Conservation (phyloP, 2,329 filamentous ascomycete genomes). For the Pseudocercospora fijiensis region DNA sequence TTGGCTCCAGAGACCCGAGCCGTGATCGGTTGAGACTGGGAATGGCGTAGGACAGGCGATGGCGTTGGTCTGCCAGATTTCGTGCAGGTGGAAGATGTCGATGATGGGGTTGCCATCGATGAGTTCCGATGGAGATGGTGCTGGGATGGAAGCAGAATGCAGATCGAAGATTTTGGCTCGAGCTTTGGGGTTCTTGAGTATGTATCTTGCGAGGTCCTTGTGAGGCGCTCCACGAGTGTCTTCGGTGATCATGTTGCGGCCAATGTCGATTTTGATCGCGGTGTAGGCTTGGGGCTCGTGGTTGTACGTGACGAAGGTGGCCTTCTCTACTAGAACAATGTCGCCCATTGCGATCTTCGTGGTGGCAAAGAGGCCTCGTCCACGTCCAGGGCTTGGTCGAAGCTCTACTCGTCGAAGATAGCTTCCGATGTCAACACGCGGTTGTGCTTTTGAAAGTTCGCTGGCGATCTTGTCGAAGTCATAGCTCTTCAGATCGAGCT, state of each 20-base stretch:
- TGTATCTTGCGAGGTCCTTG: conserved; percentile 12
- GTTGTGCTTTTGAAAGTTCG: not conserved
- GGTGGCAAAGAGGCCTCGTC: conserved; percentile 47
- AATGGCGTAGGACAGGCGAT: conserved; percentile 10
- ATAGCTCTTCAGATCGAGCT: not conserved
- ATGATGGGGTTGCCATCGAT: conserved; percentile 17
- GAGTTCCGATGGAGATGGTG: not conserved
- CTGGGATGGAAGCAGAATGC: conserved; percentile 3
- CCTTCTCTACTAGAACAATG: conserved; percentile 42
- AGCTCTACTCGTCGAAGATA: conserved; percentile 23
- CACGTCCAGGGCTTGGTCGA: conserved; percentile 33
- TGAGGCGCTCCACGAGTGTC: conserved; percentile 14
- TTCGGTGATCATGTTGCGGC: conserved; percentile 20
- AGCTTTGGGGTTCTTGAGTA: conserved; percentile 4
- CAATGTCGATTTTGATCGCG: conserved; percentile 13
- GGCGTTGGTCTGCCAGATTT: conserved; percentile 18
- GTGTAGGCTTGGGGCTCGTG: conserved; percentile 10
- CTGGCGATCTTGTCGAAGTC: not conserved
- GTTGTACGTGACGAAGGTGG: conserved; percentile 9
- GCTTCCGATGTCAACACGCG: conserved; percentile 25
- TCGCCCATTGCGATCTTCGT: conserved; percentile 43
- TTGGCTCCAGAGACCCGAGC: conserved; percentile 15
- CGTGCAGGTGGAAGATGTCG: conserved; percentile 20
- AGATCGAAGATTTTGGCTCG: conserved; percentile 12
- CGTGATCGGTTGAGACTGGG: not conserved